Base-by-base conservation (phyloP, 2,329 filamentous ascomycete genomes). In the Colletotrichum agaves region DNA sequence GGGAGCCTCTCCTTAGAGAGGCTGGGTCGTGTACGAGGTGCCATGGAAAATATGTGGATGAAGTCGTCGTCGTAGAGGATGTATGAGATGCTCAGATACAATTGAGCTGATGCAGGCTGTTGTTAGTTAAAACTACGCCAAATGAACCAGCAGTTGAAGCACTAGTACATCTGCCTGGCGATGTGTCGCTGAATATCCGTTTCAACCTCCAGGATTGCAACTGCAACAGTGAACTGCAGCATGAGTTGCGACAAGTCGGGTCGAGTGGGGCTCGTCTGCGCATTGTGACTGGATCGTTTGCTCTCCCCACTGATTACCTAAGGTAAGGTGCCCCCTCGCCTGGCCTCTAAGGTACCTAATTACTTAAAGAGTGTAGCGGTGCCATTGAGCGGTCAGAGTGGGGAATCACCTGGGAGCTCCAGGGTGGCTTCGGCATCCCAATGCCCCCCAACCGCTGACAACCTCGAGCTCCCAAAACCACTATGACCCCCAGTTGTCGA, bases 1-100 rank as follows among this genome's bases (percentile, higher is more conserved):
- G 89, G 82, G 74, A 97, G 93, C 61, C 86, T 85, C 57, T 93
- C 89, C 76, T 93, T 93, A 23, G 88, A 79, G n/a, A 92, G 78
- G 70, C 85, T 85, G 62, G 87, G 85, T 62, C 88, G 53, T 59
- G 65, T 65, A 5, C 65, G 61, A 55, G 61, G 65, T 4, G 53
- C 46, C 65, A 67, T 67, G 23, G 21, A 27, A 2, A 27, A 27
- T 27, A 57, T 31, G 17, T 21, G 15, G 15, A 21, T 4, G n/a
- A 46, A 33, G 35, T 15, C n/a, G 35, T 15, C n/a, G 35, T 17
- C 74, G 37, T 41, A 17, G 46, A 23, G 13, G 49, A 52, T 23
- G n/a, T 27, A 8, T 23, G 46, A 19, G 46, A 49, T 49, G 46
- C 15, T 23, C 12, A 33, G 27, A 21, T 27, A 11, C 35, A 12